phyloP scores from a whole-genome alignment of 2,329 filamentous ascomycete species.

The Penicillium griseofulvum region DNA sequence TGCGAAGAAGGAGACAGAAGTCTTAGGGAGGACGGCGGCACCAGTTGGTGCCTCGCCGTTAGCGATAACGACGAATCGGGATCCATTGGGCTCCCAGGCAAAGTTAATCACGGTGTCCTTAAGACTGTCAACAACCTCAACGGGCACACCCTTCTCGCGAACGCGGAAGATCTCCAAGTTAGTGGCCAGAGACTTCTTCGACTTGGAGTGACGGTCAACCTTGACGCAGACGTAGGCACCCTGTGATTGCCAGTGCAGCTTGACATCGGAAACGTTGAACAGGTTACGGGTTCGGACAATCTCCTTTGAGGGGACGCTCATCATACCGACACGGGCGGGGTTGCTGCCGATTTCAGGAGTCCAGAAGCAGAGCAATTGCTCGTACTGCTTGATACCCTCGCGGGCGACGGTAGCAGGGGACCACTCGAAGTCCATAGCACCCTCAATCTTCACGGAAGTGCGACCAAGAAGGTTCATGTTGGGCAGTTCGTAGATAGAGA shows the following conservation, averaged over 20 bases:
- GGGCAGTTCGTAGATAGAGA: conserved; percentile 86
- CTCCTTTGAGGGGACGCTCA: conserved; percentile 94
- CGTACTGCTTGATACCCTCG: conserved; percentile 84
- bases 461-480: conserved; percentile 89
- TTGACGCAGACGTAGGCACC: conserved; percentile 94
- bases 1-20: conserved; percentile 91
- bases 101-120: conserved; percentile 99
- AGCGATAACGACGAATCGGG: conserved; percentile 95
- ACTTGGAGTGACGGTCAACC: conserved; percentile 98
- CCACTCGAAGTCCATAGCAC: conserved; percentile 98
- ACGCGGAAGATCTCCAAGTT: conserved; percentile 98
- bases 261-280: conserved; percentile 96
- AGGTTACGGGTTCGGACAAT: conserved; percentile 91
- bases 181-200: conserved; percentile 95
- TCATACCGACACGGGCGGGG: conserved; percentile 92
- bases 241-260: conserved; percentile 98
- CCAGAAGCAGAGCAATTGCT: conserved; percentile 98
- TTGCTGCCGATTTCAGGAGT: conserved; percentile 97
- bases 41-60: conserved; percentile 77
- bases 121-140: conserved; percentile 95
- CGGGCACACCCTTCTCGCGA: conserved; percentile 94
- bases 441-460: conserved; percentile 91
- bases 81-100: conserved; percentile 97
- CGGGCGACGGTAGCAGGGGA: conserved; percentile 77
- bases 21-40: conserved; percentile 86